Conservation (phyloP, 2,329 filamentous ascomycete genomes). For the Alternaria longipes region DNA sequence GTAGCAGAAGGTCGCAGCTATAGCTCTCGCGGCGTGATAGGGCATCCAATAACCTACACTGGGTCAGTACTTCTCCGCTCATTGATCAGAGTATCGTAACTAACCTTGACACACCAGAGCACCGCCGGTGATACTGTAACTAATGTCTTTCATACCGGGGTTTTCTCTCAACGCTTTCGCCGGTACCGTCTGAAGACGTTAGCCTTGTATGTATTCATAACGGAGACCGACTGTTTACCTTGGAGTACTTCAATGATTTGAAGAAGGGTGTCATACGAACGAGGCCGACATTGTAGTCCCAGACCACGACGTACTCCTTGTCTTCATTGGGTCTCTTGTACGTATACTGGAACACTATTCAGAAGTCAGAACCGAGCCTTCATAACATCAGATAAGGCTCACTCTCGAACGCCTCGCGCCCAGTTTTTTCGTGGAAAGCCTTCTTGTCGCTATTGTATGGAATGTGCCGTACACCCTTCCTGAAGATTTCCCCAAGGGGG, state of each 20-base stretch:
- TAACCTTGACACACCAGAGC: slow-evolving; percentile 81
- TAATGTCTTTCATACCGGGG: slow-evolving; percentile 84
- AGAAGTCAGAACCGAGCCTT: slow-evolving; percentile 17
- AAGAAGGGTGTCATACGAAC: slow-evolving; percentile 95
- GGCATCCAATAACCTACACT: slow-evolving; percentile 93
- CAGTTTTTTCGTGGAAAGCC: slow-evolving; percentile 84
- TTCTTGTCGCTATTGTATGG: slow-evolving; percentile 97
- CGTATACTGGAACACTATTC: slow-evolving; percentile 80
- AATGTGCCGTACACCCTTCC: slow-evolving; percentile 70
- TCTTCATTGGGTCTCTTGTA: slow-evolving; percentile 75
- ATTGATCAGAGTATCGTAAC: not conserved
- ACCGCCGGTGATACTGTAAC: slow-evolving; percentile 93
- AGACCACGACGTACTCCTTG: slow-evolving; percentile 80
- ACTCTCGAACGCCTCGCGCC: slow-evolving; percentile 90
- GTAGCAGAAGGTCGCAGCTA: slow-evolving; percentile 91
- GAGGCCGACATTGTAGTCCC: slow-evolving; percentile 95
- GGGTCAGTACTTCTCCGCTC: slow-evolving; percentile 13
- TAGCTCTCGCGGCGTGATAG: slow-evolving; percentile 81
- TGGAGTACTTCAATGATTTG: slow-evolving; percentile 86
- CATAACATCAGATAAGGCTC: slow-evolving; percentile 35
- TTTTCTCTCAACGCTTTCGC: slow-evolving; percentile 78
- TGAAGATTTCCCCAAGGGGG: slow-evolving; percentile 68
- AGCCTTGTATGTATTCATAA: slow-evolving; percentile 15
- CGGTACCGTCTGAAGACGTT: slow-evolving; percentile 75
- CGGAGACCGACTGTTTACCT: slow-evolving; percentile 65